Conservation (phyloP, 2,329 filamentous ascomycete genomes). For the Endocalyx cinctus region DNA sequence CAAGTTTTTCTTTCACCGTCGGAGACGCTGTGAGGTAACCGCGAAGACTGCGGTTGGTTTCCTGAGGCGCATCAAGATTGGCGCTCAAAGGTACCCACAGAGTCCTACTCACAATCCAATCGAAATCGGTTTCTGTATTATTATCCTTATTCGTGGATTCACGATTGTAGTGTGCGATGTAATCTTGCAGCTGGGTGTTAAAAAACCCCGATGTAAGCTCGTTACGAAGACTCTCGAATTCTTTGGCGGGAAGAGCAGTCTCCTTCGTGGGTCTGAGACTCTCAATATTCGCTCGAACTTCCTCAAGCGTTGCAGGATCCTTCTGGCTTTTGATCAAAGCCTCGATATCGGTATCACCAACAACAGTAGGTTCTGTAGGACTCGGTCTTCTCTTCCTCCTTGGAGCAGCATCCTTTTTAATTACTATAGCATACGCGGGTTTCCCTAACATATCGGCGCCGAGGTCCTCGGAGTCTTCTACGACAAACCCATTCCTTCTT, state of each 20-base stretch:
- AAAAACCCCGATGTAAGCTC: constrained; percentile 43
- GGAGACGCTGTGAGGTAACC: constrained; percentile 25
- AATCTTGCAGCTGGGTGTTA: constrained; percentile 33
- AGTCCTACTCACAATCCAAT: constrained; percentile 38
- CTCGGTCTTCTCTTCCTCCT: constrained; percentile 4
- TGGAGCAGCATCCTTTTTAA: constrained; percentile 31
- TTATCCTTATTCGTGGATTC: neutral
- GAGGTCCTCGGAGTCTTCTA: constrained; percentile 20
- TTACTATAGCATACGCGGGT: constrained; percentile 42
- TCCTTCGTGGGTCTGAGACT: constrained; percentile 40
- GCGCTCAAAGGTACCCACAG: constrained; percentile 37
- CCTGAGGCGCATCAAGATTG: constrained; percentile 7
- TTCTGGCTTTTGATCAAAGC: constrained; percentile 24
- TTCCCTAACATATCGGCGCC: constrained; percentile 31
- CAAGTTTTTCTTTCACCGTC: constrained; percentile 36
- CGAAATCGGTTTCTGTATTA: constrained; percentile 1
- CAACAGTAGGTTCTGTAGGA: constrained; percentile 5
- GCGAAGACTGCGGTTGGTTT: constrained; percentile 16
- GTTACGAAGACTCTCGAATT: constrained; percentile 37
- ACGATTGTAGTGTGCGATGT: constrained; percentile 32
- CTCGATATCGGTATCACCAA: constrained; percentile 28
- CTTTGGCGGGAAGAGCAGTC: constrained; percentile 30
- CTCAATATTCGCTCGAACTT: constrained; percentile 42
- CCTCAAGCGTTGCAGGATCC: constrained; percentile 23
- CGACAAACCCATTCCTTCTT: no score